Evolutionary conservation across 805 yeast genomes (phyloP).

Genomic region (Pichia phayaonensis): DNA sequence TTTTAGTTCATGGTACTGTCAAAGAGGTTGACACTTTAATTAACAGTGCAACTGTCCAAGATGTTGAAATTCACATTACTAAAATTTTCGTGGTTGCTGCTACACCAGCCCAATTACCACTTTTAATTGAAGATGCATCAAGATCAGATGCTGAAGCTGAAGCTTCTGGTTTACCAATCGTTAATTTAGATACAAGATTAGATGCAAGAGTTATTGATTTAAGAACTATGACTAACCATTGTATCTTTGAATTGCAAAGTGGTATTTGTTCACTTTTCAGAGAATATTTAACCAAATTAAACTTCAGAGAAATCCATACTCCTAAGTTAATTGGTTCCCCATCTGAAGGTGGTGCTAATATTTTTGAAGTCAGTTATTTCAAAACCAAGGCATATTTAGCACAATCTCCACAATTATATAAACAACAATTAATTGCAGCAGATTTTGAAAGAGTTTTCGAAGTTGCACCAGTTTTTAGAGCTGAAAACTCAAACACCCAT

Average conservation of each 20-base stretch:
- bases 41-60: conserved; percentile 87
- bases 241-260: conserved; percentile 88
- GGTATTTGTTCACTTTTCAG: conserved; percentile 86
- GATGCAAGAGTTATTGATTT: conserved; percentile 94
- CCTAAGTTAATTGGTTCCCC: conserved; percentile 95
- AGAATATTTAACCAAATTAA: conserved; percentile 63
- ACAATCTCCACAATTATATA: conserved; percentile 96
- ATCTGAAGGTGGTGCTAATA: conserved; percentile 97
- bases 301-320: conserved; percentile 88
- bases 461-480: conserved; percentile 97
- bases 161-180: conserved; percentile 84
- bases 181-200: conserved; percentile 91
- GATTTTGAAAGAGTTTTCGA: conserved; percentile 96
- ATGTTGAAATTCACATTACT: conserved; percentile 72
- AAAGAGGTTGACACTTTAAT: conserved; percentile 79
- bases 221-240: conserved; percentile 95
- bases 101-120: conserved; percentile 89
- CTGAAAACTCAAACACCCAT: conserved; percentile 98
- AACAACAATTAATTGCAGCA: conserved; percentile 96
- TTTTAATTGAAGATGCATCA: conserved; percentile 92
- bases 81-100: conserved; percentile 73
- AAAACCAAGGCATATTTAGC: conserved; percentile 90
- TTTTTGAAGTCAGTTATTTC: conserved; percentile 89
- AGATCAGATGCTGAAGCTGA: conserved; percentile 94
- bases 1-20: conserved; percentile 79